Conservation (phyloP, 169 alveolate species). For the Cryptosporidium muris region DNA sequence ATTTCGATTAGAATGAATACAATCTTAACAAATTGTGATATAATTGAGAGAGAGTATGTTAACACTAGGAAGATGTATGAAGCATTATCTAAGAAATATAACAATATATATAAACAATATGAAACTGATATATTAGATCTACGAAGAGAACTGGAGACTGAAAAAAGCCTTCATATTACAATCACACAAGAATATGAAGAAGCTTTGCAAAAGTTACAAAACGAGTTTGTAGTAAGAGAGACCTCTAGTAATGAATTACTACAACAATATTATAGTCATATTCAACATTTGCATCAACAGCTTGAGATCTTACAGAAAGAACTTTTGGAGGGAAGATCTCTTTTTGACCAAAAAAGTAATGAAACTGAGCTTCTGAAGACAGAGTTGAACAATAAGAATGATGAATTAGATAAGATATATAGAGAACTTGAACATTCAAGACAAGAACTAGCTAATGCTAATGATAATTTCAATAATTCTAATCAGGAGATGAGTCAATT, state of each 20-base stretch:
- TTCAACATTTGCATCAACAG: constrained; percentile 21
- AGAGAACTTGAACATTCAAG: neutral
- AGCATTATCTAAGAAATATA: constrained; percentile 24
- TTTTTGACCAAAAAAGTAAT: neutral
- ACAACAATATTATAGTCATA: constrained; percentile 51
- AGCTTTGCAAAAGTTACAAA: neutral
- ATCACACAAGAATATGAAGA: constrained; percentile 48
- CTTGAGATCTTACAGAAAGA: constrained; percentile 18
- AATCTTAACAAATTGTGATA: constrained; percentile 54
- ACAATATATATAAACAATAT: constrained; percentile 44
- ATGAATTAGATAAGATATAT: neutral
- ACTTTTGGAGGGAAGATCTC: neutral
- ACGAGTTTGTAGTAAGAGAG: constrained; percentile 25
- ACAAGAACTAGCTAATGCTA: neutral
- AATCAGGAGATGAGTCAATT: constrained; percentile 13
- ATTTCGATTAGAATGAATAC: constrained; percentile 37
- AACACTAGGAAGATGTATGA: constrained; percentile 15
- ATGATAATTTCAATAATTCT: neutral
- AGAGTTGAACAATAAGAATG: neutral
- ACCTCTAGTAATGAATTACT: constrained; percentile 30
- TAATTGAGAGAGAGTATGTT: constrained; percentile 37
- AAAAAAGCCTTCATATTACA: constrained; percentile 29
- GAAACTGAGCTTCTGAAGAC: neutral
- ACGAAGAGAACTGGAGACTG: constrained; percentile 65
- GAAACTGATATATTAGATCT: constrained; percentile 49